Evolutionary conservation across 345 rosid species (phyloP).

Genomic region (Citrus cavaleriei): DNA sequence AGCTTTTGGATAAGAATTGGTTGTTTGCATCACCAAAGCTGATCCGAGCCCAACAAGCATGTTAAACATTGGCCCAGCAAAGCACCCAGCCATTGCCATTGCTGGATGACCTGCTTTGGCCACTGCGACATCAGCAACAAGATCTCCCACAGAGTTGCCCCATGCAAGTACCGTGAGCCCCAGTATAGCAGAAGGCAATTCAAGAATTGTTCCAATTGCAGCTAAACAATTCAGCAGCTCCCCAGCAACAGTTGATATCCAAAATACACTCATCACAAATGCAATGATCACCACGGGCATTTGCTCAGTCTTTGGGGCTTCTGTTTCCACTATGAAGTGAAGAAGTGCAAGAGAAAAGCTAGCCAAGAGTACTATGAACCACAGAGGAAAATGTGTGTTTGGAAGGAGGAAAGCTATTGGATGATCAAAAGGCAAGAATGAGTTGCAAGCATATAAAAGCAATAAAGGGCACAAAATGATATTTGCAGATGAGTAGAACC

Average conservation of each 20-base stretch:
- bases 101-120: constrained; percentile 98
- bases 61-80: constrained; percentile 97
- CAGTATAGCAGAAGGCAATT: constrained; percentile 76
- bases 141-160: constrained; percentile 98
- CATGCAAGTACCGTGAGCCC: constrained; percentile 96
- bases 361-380: constrained; percentile 66
- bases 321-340: constrained; percentile 71
- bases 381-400: constrained; percentile 69
- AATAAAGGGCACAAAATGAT: constrained; percentile 77
- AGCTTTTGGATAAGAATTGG: constrained; percentile 71
- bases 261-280: constrained; percentile 88
- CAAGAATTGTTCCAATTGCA: constrained; percentile 70
- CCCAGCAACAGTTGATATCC: constrained; percentile 96
- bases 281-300: constrained; percentile 57
- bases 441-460: constrained; percentile 73
- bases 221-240: constrained; percentile 87
- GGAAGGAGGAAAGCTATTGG: constrained; percentile 76
- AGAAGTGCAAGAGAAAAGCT: constrained; percentile 71
- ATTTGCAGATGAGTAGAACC: constrained; percentile 72
- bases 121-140: constrained; percentile 92
- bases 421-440: constrained; percentile 75
- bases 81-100: constrained; percentile 99
- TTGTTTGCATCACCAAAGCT: constrained; percentile 75
- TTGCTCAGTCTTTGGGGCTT: constrained; percentile 86
- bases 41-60: constrained; percentile 96